Evolutionary conservation across 495 filamentous ascomycete genomes (phyloP).

Genomic region (Penicillium waksmanii): DNA sequence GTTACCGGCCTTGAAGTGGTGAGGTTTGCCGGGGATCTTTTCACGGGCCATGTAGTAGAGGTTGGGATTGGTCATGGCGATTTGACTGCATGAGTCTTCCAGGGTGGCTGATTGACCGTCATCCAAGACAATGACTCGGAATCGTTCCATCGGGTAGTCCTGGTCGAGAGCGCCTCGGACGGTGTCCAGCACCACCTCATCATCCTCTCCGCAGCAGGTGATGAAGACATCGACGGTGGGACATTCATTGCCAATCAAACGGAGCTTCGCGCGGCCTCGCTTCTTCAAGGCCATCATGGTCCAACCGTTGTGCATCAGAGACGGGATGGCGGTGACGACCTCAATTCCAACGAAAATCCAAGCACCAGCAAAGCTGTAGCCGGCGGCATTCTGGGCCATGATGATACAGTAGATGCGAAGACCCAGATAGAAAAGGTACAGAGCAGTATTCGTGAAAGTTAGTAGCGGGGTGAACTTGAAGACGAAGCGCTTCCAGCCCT

Average conservation of each 20-base stretch:
- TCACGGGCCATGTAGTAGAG: conserved; percentile 52
- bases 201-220: conserved; percentile 54
- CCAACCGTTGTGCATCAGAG: conserved; percentile 47
- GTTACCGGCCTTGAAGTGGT: conserved; percentile 62
- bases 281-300: conserved; percentile 46
- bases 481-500: conserved; percentile 44
- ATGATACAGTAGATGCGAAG: conserved; percentile 46
- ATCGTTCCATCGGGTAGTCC: conserved; percentile 54
- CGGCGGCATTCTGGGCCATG: conserved; percentile 34
- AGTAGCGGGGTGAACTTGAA: conserved; percentile 42
- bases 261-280: conserved; percentile 40
- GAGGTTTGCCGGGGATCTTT: conserved; percentile 49
- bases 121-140: conserved; percentile 56
- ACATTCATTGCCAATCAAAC: conserved; percentile 46
- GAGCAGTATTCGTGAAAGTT: conserved; percentile 37
- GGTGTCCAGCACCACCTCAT: conserved; percentile 59
- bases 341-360: conserved; percentile 50
- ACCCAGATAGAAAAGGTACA: conserved; percentile 45
- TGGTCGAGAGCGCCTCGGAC: conserved; percentile 47
- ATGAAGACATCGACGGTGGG: conserved; percentile 57
- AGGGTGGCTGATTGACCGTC: conserved; percentile 47
- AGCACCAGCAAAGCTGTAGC: conserved; percentile 32
- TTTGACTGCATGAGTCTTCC: conserved; percentile 30
- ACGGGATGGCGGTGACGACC: conserved; percentile 41
- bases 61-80: conserved; percentile 38